These are phyloP conservation scores for Pyricularia pennisetigena DNA, from an alignment of 2,329 filamentous ascomycete genomes.

Conservation along the genomic window DNA sequence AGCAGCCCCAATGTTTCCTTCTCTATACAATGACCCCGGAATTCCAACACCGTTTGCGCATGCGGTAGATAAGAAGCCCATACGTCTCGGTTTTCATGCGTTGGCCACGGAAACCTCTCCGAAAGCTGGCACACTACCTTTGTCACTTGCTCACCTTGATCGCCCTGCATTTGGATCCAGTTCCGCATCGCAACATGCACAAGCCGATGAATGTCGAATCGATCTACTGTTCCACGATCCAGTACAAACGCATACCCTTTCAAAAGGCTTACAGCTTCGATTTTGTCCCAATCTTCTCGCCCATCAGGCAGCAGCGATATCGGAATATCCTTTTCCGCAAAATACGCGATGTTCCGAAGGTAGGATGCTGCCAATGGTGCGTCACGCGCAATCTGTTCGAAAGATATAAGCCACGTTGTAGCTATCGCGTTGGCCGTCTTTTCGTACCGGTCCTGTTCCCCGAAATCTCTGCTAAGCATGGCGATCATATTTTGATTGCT, in stretches of 20 bases:
- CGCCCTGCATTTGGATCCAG: too few relatives aligned
- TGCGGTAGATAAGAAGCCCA: slow-evolving; percentile 17
- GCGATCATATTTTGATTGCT: slow-evolving; percentile 5
- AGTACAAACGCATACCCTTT: slow-evolving; percentile 22
- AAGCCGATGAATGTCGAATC: slow-evolving; percentile 21
- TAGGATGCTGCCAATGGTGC: too few relatives aligned
- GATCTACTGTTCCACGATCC: slow-evolving; percentile 9
- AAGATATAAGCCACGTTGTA: slow-evolving; percentile 12
- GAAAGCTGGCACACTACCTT: slow-evolving; percentile 10
- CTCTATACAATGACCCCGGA: background rate
- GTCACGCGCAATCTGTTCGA: too few relatives aligned
- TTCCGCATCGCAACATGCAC: slow-evolving; percentile 20
- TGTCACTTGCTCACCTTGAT: background rate
- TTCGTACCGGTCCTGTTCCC: slow-evolving; percentile 5
- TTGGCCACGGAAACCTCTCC: slow-evolving; percentile 8
- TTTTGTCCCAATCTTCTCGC: too few relatives aligned
- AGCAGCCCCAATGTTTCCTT: too few relatives aligned
- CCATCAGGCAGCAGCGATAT: slow-evolving; percentile 13
- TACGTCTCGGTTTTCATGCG: slow-evolving; percentile 10
- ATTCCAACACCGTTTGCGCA: slow-evolving; percentile 7
- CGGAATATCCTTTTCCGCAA: slow-evolving; percentile 20
- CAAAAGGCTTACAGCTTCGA: too few relatives aligned
- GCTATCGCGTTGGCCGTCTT: slow-evolving; percentile 7
- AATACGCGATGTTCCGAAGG: slow-evolving; percentile 19
- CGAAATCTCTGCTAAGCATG: slow-evolving; percentile 10